Evolutionary conservation across 2,329 filamentous ascomycete genomes (phyloP).

Genomic region (Cercospora beticola): DNA sequence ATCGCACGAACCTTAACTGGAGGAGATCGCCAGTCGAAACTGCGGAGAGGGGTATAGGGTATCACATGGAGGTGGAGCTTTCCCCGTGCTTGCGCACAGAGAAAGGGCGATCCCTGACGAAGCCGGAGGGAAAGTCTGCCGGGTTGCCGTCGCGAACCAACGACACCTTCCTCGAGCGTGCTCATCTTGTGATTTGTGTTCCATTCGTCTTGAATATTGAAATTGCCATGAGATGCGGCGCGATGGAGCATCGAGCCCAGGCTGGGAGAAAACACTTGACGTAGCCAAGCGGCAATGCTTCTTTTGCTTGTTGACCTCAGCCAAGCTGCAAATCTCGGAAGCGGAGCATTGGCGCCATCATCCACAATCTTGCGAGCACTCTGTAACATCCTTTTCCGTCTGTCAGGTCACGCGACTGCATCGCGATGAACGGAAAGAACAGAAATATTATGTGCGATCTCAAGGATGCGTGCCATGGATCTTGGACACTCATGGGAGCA

Average conservation of each 20-base stretch:
- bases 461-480: background rate
- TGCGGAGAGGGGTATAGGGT: background rate
- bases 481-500: background rate
- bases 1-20: background rate
- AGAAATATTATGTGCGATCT: background rate
- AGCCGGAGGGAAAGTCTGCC: background rate
- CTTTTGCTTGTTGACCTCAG: slow-evolving; percentile 5
- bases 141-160: background rate
- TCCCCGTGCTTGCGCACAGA: background rate
- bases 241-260: background rate
- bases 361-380: background rate
- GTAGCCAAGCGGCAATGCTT: slow-evolving; percentile 2
- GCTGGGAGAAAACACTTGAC: background rate
- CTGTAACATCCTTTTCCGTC: background rate
- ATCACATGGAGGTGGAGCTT: background rate
- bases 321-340: slow-evolving; percentile 4
- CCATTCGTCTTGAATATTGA: background rate
- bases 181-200: background rate
- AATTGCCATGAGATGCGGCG: background rate
- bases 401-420: background rate
- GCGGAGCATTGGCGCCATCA: slow-evolving; percentile 1
- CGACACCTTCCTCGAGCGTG: background rate
- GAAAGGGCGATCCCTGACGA: slow-evolving; percentile 3
- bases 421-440: background rate
- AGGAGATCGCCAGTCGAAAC: background rate